These are phyloP conservation scores for Penicillium sp. DNA, from an alignment of 2,329 filamentous ascomycete species.

Conservation along the genomic window DNA sequence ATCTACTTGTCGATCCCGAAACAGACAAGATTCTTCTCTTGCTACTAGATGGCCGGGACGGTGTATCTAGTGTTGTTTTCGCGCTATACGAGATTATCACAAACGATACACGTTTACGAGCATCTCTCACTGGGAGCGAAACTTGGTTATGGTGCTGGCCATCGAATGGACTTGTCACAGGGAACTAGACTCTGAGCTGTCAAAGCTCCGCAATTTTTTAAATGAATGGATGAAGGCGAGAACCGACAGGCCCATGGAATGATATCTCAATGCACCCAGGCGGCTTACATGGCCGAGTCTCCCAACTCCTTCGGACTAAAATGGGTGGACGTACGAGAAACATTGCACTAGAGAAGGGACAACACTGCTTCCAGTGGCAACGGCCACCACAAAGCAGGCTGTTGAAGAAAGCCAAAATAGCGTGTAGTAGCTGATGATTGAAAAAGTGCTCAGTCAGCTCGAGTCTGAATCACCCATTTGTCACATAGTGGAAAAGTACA, in stretches of 20 bases:
- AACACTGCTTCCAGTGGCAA: slow-evolving; percentile 20
- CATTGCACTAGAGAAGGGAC: slow-evolving; percentile 16
- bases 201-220: slow-evolving; percentile 17
- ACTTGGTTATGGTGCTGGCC: slow-evolving; percentile 21
- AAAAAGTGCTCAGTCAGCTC: background rate
- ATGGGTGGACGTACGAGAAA: slow-evolving; percentile 8
- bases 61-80: slow-evolving; percentile 25
- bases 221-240: slow-evolving; percentile 17
- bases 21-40: slow-evolving; percentile 24
- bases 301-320: slow-evolving; percentile 15
- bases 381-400: slow-evolving; percentile 12
- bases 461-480: background rate
- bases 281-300: slow-evolving; percentile 18
- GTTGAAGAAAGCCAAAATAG: background rate
- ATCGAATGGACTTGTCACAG: slow-evolving; percentile 19
- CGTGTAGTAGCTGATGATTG: background rate
- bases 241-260: slow-evolving; percentile 10
- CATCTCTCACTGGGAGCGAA: slow-evolving; percentile 25
- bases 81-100: slow-evolving; percentile 29
- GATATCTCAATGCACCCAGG: slow-evolving; percentile 19
- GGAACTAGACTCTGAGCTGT: slow-evolving; percentile 20
- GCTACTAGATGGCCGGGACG: slow-evolving; percentile 22
- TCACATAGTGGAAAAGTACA: background rate
- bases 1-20: slow-evolving; percentile 28
- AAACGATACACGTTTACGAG: slow-evolving; percentile 21